Percentiles rank a stretch among this genome's conserved stretches.
Conservation (phyloP, 768 basidiomycete species). For the Lactifluus piperatus region DNA sequence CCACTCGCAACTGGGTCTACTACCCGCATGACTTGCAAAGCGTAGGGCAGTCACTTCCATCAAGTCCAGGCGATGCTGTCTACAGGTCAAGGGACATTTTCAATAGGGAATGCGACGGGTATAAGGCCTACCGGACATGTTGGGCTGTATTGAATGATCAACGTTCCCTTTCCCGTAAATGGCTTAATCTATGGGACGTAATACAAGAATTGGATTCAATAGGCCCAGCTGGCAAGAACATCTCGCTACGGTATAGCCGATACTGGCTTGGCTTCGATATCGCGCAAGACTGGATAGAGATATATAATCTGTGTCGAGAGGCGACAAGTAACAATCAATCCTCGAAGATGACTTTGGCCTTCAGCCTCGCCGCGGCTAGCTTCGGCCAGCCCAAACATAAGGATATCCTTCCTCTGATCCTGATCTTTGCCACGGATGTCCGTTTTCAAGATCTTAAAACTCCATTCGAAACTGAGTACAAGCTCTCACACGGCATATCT, state of each 20-base stretch:
- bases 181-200: neutral
- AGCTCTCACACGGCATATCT: too few relatives aligned
- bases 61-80: neutral
- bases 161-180: neutral
- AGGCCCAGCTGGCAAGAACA: neutral
- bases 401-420: neutral
- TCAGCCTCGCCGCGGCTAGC: neutral
- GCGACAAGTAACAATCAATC: neutral
- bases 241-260: conserved; percentile 1
- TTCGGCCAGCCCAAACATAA: neutral
- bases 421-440: neutral
- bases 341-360: neutral
- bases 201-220: neutral
- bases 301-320: neutral
- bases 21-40: neutral
- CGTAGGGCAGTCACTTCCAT: neutral
- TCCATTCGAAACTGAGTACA: too few relatives aligned
- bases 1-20: neutral
- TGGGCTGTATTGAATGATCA: neutral
- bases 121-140: neutral
- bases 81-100: neutral
- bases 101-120: neutral
- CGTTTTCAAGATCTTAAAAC: neutral
- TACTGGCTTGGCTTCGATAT: conserved; percentile 2
- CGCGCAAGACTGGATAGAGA: neutral